These are phyloP conservation scores for Echria macrotheca DNA, from an alignment of 495 filamentous ascomycete genomes.

Conservation along the genomic window DNA sequence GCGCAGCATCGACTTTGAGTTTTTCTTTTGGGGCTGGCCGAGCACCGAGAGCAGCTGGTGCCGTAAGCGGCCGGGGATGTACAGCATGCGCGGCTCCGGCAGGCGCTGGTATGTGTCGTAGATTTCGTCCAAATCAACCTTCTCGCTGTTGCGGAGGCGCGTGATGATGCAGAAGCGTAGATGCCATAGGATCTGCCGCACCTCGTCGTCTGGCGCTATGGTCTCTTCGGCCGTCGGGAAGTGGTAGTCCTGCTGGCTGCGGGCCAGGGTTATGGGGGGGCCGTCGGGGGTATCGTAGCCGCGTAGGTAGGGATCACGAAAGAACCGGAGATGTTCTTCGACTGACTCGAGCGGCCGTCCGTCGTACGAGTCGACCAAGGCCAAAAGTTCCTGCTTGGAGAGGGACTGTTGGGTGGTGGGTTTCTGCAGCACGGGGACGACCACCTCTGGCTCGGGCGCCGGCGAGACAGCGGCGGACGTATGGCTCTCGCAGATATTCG, in stretches of 20 bases:
- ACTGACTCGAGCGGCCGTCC: constrained; percentile 31
- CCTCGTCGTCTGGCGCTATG: constrained; percentile 17
- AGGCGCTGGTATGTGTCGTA: constrained; percentile 39
- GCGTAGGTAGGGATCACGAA: constrained; percentile 43
- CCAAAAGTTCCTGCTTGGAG: constrained; percentile 40
- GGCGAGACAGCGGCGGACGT: constrained; percentile 14
- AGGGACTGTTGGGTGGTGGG: constrained; percentile 1
- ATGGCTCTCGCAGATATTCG: constrained; percentile 12
- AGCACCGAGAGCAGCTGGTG: constrained; percentile 64
- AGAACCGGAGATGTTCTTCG: constrained; percentile 41
- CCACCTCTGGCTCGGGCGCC: not conserved
- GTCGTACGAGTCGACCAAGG: constrained; percentile 43
- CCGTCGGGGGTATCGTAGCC: constrained; percentile 40
- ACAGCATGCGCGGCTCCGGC: constrained; percentile 57
- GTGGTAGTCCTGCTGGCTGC: constrained; percentile 37
- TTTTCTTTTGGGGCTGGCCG: constrained; percentile 53
- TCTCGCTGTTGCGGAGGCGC: constrained; percentile 28
- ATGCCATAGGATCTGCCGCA: constrained; percentile 22
- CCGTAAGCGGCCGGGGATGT: constrained; percentile 53
- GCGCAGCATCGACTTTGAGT: constrained; percentile 60
- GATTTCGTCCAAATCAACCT: constrained; percentile 32
- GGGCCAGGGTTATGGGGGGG: constrained; percentile 39
- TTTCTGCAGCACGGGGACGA: not conserved
- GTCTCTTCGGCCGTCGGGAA: constrained; percentile 38
- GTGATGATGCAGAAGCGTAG: constrained; percentile 28